Conservation (phyloP, 2,329 filamentous ascomycete species). For the Cercospora beticola region DNA sequence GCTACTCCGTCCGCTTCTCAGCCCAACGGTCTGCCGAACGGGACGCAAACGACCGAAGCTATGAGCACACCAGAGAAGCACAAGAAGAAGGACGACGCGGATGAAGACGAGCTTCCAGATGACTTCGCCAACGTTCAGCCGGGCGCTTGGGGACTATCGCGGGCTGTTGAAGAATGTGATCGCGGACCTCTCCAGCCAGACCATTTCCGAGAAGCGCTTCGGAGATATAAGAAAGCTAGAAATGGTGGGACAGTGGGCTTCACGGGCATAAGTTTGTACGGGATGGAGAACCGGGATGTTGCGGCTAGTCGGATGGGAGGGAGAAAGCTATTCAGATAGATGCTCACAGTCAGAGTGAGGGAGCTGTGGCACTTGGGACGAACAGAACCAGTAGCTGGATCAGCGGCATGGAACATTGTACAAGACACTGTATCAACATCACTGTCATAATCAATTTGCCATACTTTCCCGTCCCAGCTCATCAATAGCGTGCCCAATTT, state of each 20-base stretch:
- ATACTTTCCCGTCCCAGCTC: not conserved
- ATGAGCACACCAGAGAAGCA: slow-evolving; percentile 13
- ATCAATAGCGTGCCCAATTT: not conserved
- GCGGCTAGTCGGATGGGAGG: slow-evolving; percentile 48
- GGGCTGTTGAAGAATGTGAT: slow-evolving; percentile 39
- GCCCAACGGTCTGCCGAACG: slow-evolving; percentile 12
- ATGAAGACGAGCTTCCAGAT: slow-evolving; percentile 17
- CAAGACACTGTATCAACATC: not conserved
- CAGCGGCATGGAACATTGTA: not conserved
- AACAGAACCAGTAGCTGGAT: not conserved
- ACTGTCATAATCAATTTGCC: not conserved
- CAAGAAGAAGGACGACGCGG: slow-evolving; percentile 5
- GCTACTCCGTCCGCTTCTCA: slow-evolving; percentile 1
- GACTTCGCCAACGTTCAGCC: slow-evolving; percentile 23
- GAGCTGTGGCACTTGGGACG: not conserved
- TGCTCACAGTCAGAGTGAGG: not conserved
- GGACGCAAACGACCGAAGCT: slow-evolving; percentile 12
- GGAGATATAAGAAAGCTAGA: slow-evolving; percentile 63
- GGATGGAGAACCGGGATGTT: slow-evolving; percentile 42
- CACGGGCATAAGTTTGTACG: slow-evolving; percentile 51
- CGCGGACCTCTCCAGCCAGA: slow-evolving; percentile 67
- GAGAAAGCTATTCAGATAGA: slow-evolving; percentile 46
- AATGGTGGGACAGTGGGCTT: slow-evolving; percentile 62
- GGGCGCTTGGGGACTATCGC: slow-evolving; percentile 31
- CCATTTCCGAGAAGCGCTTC: slow-evolving; percentile 70